Evolutionary conservation across 805 yeast species (phyloP), one percentile per base, ranked within the genome.

Genomic region (Saturnispora galanensis): DNA sequence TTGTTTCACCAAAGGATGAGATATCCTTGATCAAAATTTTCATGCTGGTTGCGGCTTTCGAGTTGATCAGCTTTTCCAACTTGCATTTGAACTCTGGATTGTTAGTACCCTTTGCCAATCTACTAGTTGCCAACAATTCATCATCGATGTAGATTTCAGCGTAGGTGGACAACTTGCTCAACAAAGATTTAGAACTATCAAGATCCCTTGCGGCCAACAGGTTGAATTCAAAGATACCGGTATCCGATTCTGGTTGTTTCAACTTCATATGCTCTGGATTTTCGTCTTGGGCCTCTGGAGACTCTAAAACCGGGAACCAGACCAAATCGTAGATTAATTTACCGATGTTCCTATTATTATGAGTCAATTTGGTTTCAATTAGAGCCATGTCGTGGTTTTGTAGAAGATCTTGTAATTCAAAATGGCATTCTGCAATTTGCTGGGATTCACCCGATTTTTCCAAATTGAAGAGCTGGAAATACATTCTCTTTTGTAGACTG

Each of bases 71-170:
- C 5, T 75, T 57, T 61, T 84, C 94, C 45, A 77, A 61, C 28
- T 71, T 59, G 54, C 78, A 77, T 47, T 77, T 79, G 79, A 84
- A 84, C 10, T 79, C 65, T 13, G 95, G 94, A 55, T 79, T 86
- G 54, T 83, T 84, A 8, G 78, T 71, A 56, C 76, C 73, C 55
- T 76, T 79, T 57, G 83, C 67, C 30, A 74, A 71, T 67, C 93
- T 76, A 44, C 78, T 74, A 5, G 64, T 65, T 53, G 73, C 72
- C n/a, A 72, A 68, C 44, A 76, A 62, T 50, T 77, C 72, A 34
- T 72, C 73, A 58, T 81, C 76, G 41, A 82, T 59, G 52, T 64
- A 76, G 16, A 84, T 59, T 54, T 81, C 84, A 12, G 88, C 88
- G 59, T 73, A 79, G 28, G 93, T 83, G 57, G 81, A 73, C 52